These are phyloP conservation scores for Petunia secreta DNA, from an alignment of 257 asterid species.

Conservation along the genomic window DNA sequence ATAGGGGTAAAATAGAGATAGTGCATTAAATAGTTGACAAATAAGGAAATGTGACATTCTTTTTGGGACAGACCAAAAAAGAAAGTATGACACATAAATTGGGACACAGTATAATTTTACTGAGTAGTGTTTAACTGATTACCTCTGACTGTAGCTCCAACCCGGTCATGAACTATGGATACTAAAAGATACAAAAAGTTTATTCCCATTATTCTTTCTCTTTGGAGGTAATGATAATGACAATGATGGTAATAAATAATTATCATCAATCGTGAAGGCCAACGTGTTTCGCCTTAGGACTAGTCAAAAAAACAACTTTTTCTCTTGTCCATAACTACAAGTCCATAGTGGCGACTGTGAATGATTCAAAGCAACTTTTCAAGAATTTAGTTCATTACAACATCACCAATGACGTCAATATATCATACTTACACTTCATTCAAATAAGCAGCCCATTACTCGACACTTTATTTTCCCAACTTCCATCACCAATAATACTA, in stretches of 20 bases:
- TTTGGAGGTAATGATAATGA: neutral
- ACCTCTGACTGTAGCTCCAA: too few relatives aligned
- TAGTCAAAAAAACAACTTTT: neutral
- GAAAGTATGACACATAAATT: too few relatives aligned
- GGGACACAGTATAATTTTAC: too few relatives aligned
- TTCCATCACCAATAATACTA: neutral
- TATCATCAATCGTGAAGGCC: neutral
- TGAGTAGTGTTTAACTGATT: too few relatives aligned
- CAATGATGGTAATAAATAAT: neutral
- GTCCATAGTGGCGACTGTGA: neutral
- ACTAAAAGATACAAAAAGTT: neutral
- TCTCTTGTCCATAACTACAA: neutral
- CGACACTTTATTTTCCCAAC: neutral
- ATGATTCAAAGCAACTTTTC: neutral
- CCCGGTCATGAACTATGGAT: too few relatives aligned
- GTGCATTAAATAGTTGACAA: too few relatives aligned
- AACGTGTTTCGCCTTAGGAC: neutral
- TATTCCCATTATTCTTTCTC: neutral
- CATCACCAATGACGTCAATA: constrained; percentile 19
- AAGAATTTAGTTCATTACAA: neutral
- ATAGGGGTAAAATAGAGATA: too few relatives aligned
- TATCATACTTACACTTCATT: neutral
- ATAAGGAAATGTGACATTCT: too few relatives aligned
- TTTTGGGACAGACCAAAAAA: too few relatives aligned
- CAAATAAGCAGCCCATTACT: neutral